Conservation (phyloP, 106 monocot genomes). For the Vanilla planifolia region DNA sequence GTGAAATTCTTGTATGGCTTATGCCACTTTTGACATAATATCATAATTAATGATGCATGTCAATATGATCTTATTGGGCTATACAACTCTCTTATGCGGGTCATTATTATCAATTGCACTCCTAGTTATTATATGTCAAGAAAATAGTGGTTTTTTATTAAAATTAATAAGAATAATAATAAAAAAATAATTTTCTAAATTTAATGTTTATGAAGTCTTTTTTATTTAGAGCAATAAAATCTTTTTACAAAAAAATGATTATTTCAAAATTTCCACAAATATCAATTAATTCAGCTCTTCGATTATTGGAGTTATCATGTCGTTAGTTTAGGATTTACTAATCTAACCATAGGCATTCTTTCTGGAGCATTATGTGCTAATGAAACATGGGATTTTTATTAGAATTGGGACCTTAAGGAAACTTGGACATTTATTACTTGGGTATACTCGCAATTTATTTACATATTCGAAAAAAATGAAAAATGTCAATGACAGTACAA, state of each 20-base stretch:
- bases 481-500: too few relatives aligned
- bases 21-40: too few relatives aligned
- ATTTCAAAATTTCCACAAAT: background rate
- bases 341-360: background rate
- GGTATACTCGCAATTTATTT: too few relatives aligned
- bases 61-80: conserved; percentile 4
- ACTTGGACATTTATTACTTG: too few relatives aligned
- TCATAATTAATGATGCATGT: too few relatives aligned
- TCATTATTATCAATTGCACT: conserved; percentile 11
- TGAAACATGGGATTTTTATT: background rate
- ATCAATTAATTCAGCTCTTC: background rate
- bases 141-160: background rate
- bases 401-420: background rate
- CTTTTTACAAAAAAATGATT: background rate
- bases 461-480: too few relatives aligned
- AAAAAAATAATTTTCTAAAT: background rate
- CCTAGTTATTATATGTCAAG: conserved; percentile 1
- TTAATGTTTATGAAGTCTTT: background rate
- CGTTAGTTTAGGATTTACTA: background rate
- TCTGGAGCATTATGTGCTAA: background rate
- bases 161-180: too few relatives aligned
- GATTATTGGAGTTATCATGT: background rate
- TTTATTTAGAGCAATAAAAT: conserved; percentile 1
- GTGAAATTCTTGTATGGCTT: too few relatives aligned
- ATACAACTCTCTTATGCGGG: conserved; percentile 8